Evolutionary conservation across 495 filamentous ascomycete species (phyloP).

Genomic region (Penicillium ochrochloron): DNA sequence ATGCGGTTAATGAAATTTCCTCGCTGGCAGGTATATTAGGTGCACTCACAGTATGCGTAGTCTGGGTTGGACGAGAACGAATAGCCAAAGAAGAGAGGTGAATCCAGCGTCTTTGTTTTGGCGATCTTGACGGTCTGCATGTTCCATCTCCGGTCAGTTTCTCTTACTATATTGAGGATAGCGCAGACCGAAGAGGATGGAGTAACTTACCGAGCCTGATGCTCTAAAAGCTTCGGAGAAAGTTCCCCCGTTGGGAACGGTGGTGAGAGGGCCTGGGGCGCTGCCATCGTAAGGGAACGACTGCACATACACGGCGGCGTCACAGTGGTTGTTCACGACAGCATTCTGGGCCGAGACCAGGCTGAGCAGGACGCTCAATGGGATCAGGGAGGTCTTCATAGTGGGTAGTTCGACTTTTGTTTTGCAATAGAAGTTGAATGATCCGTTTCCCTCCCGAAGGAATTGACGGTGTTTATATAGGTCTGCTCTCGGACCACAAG

Average conservation of each 20-base stretch:
- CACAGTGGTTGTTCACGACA: slow-evolving; percentile 34
- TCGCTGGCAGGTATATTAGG: slow-evolving; percentile 15
- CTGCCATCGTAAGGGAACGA: slow-evolving; percentile 39
- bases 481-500: slow-evolving; percentile 21
- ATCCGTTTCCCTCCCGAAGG: slow-evolving; percentile 18
- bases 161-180: slow-evolving; percentile 12
- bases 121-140: slow-evolving; percentile 36
- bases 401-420: slow-evolving; percentile 22
- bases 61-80: slow-evolving; percentile 35
- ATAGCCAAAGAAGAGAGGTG: slow-evolving; percentile 38
- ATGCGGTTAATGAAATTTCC: slow-evolving; percentile 16
- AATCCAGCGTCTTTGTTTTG: slow-evolving; percentile 33
- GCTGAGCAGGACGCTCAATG: slow-evolving; percentile 30
- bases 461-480: slow-evolving; percentile 31
- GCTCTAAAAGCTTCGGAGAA: slow-evolving; percentile 34
- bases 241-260: slow-evolving; percentile 28
- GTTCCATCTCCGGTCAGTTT: slow-evolving; percentile 26
- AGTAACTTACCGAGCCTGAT: slow-evolving; percentile 36
- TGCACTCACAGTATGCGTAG: slow-evolving; percentile 38
- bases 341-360: slow-evolving; percentile 36
- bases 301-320: slow-evolving; percentile 34
- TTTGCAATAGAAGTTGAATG: slow-evolving; percentile 22
- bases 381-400: slow-evolving; percentile 33
- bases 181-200: slow-evolving; percentile 2
- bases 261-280: slow-evolving; percentile 34